Evolutionary conservation across 1,139 yeast genomes (phyloP).

Genomic region (Pneumocystis murina): DNA sequence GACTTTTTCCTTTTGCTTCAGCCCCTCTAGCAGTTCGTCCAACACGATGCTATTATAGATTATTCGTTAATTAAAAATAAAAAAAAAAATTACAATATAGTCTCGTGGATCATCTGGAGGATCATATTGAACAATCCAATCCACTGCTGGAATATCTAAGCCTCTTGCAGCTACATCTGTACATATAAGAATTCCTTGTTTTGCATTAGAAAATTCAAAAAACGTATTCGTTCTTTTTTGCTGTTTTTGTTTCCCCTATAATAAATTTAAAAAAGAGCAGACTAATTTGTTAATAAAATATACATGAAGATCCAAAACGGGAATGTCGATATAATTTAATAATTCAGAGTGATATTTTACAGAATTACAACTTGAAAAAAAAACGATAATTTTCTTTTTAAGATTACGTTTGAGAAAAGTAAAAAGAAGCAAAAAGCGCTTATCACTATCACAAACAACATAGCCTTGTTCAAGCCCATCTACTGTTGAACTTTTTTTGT

Average conservation of each 20-base stretch:
- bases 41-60: constrained; percentile 48
- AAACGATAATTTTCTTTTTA: constrained; percentile 80
- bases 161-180: constrained; percentile 99
- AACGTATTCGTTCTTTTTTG: constrained; percentile 95
- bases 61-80: not conserved
- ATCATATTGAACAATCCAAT: constrained; percentile 94
- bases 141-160: constrained; percentile 89
- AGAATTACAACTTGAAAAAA: constrained; percentile 88
- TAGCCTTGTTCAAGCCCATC: constrained; percentile 97
- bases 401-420: constrained; percentile 83
- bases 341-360: constrained; percentile 92
- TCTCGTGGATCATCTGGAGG: constrained; percentile 99
- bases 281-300: not conserved
- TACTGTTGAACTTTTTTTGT: constrained; percentile 59
- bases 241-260: constrained; percentile 72
- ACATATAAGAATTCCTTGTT: constrained; percentile 79
- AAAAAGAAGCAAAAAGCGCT: constrained; percentile 73
- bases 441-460: constrained; percentile 93
- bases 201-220: constrained; percentile 94
- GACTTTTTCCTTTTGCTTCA: constrained; percentile 68
- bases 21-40: constrained; percentile 95
- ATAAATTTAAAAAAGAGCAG: not conserved
- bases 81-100: constrained; percentile 35
- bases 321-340: constrained; percentile 85
- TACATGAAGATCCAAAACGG: constrained; percentile 83